Evolutionary conservation across 495 filamentous ascomycete species (phyloP).

Genomic region (Penicillium simplicissimum): DNA sequence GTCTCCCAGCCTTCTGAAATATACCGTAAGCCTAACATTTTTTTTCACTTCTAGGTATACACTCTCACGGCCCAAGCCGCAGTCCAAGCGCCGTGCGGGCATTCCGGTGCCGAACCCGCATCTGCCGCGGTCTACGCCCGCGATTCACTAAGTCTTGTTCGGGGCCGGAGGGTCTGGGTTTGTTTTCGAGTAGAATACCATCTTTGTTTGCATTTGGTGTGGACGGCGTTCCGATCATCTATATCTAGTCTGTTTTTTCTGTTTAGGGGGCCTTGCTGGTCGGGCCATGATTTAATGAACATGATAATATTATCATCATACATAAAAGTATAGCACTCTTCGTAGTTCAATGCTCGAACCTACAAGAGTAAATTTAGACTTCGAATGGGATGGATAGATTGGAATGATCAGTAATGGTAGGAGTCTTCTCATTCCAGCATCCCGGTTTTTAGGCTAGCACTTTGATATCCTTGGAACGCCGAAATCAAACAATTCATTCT

Average conservation of each 20-base stretch:
- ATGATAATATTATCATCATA: slow-evolving; percentile 6
- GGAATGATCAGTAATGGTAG: too few species aligned
- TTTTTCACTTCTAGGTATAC: slow-evolving; percentile 39
- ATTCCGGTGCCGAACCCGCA: slow-evolving; percentile 38
- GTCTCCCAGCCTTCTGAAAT: neutral
- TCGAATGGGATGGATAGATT: too few species aligned
- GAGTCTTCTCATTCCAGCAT: too few species aligned
- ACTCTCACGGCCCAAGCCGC: slow-evolving; percentile 47
- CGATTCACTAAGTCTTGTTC: slow-evolving; percentile 12
- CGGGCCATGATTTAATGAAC: slow-evolving; percentile 30
- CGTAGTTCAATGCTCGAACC: neutral
- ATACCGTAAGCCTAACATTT: slow-evolving; percentile 20
- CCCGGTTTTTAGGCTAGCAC: too few species aligned
- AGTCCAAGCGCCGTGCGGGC: slow-evolving; percentile 47
- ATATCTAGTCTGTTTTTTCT: slow-evolving; percentile 8
- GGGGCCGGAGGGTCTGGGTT: slow-evolving; percentile 1
- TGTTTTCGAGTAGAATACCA: slow-evolving; percentile 27
- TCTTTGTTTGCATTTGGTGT: slow-evolving; percentile 29
- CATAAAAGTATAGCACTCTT: neutral
- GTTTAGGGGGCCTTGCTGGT: slow-evolving; percentile 7
- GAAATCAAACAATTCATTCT: too few species aligned
- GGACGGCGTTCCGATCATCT: slow-evolving; percentile 17
- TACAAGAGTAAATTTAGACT: too few species aligned
- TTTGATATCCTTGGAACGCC: too few species aligned
- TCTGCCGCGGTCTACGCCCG: slow-evolving; percentile 22